A percentile compares a stretch with the other conserved stretches of the same genome.
Conservation (phyloP, 75 land plant species). For the Pseudotsuga menziesii region DNA sequence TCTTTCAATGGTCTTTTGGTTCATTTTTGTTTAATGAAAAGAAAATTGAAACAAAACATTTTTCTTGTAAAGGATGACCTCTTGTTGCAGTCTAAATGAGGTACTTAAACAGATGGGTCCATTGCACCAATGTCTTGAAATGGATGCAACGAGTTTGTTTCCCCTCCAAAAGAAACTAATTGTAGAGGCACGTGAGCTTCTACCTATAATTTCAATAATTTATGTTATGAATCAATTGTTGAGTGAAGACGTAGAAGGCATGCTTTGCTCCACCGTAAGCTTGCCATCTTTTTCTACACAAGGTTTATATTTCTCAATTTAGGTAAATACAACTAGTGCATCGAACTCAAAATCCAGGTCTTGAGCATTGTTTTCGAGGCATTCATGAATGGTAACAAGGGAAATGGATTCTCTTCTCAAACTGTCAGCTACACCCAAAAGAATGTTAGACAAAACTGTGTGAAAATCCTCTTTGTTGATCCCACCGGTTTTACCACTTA, state of each 20-base stretch:
- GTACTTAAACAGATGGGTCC: neutral
- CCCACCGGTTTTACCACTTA: too few species aligned
- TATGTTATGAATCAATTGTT: too few species aligned
- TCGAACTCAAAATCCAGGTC: constrained; percentile 48
- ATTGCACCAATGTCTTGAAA: neutral
- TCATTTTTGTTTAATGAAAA: too few species aligned
- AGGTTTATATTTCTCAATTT: neutral
- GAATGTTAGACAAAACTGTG: too few species aligned
- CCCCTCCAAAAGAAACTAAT: neutral
- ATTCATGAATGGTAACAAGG: constrained; percentile 64
- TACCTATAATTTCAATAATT: neutral
- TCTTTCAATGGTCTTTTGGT: too few species aligned
- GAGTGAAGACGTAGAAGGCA: constrained; percentile 22
- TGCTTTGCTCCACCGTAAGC: constrained; percentile 50
- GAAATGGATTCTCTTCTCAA: constrained; percentile 68
- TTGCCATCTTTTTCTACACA: neutral
- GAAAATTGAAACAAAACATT: too few species aligned
- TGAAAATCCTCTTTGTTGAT: too few species aligned
- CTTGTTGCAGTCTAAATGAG: too few species aligned
- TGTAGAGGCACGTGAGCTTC: neutral
- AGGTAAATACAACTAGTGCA: constrained; percentile 25
- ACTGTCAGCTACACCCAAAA: too few species aligned
- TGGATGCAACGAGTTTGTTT: neutral
- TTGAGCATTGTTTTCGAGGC: constrained; percentile 38
- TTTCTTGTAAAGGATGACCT: too few species aligned